Percentiles rank a stretch among this genome's conserved stretches.
phyloP scores from a whole-genome alignment of 2,329 filamentous ascomycete species.

The Cladosporium velox region DNA sequence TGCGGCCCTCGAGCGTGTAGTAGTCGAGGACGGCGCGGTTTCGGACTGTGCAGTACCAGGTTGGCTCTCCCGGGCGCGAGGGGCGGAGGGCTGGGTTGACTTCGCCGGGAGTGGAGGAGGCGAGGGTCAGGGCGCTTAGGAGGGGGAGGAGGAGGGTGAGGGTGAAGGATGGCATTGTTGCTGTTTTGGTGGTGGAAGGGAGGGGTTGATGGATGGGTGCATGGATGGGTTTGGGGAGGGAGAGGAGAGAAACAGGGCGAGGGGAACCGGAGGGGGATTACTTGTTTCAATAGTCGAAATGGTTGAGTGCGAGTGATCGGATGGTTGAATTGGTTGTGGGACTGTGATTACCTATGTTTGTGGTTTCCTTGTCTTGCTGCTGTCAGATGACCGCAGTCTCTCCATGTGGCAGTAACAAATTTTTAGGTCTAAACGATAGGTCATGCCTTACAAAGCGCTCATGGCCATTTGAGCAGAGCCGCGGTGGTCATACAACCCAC shows the following conservation, averaged over 20 bases:
- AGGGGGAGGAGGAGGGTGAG: background rate
- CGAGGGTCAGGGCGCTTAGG: background rate
- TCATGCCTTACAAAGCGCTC: background rate
- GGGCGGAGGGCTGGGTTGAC: background rate
- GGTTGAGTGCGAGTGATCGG: background rate
- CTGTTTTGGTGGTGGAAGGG: background rate
- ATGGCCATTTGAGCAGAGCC: background rate
- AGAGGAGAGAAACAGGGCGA: background rate
- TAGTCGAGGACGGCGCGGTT: background rate
- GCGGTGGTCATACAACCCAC: background rate
- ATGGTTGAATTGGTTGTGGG: background rate
- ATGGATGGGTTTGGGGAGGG: background rate
- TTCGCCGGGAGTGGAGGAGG: background rate
- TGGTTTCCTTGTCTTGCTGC: background rate
- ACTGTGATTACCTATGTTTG: background rate
- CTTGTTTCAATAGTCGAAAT: background rate
- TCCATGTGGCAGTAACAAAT: background rate
- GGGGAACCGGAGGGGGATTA: background rate
- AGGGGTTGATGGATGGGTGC: background rate
- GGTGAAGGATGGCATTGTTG: background rate
- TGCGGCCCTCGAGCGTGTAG: background rate
- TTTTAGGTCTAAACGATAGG: background rate
- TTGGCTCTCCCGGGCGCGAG: background rate
- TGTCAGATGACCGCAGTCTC: background rate
- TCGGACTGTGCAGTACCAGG: background rate